Evolutionary conservation across 257 asterid species (phyloP).

Genomic region (Nicotiana benthamiana): DNA sequence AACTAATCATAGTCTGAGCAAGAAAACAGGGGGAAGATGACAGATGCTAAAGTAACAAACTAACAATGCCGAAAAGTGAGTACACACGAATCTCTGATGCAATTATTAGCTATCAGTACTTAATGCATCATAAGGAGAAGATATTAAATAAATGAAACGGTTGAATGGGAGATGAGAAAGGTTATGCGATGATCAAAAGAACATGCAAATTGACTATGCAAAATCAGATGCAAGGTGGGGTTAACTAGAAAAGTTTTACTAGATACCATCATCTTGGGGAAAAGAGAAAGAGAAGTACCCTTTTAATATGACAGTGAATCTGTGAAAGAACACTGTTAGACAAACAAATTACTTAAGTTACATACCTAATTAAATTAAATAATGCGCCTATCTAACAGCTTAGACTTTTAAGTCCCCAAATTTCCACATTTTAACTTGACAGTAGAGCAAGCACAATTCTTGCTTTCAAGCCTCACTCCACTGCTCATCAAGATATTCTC

Average conservation of each 20-base stretch:
- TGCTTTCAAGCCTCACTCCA: too few relatives aligned
- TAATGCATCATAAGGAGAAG: neutral
- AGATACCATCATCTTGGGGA: neutral
- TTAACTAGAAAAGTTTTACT: neutral
- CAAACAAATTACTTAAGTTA: neutral
- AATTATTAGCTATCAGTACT: neutral
- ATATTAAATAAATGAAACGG: neutral
- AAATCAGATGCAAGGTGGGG: neutral
- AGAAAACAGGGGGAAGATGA: neutral
- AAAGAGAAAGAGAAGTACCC: neutral
- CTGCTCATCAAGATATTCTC: too few relatives aligned
- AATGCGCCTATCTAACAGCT: neutral
- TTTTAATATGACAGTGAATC: neutral
- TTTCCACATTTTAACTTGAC: neutral
- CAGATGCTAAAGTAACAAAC: neutral
- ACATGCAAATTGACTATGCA: neutral
- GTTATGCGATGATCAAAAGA: neutral
- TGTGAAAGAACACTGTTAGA: neutral
- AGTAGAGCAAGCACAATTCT: neutral
- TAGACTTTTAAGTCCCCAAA: neutral
- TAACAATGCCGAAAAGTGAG: neutral
- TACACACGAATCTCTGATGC: neutral
- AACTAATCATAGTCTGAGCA: neutral
- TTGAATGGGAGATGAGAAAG: neutral
- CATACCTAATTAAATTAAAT: too few relatives aligned